Evolutionary conservation across 306 rosid genomes (phyloP), one percentile per base, ranked within the genome.

Genomic region (Inga oerstediana): DNA sequence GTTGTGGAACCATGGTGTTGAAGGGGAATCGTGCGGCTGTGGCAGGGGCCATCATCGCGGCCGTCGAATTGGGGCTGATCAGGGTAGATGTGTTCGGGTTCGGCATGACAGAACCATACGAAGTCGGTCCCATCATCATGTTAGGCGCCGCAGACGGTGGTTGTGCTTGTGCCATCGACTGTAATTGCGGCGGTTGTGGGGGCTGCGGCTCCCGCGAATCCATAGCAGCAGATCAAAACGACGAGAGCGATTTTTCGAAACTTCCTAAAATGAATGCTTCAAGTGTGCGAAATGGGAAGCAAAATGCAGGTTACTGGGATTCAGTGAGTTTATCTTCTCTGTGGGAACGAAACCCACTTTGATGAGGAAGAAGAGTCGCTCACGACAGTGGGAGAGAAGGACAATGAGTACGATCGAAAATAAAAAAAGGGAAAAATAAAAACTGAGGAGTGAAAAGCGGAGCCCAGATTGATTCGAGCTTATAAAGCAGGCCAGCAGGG

Each of bases 1-100:
- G 77, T 22, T 66, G 86, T n/a, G 77, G 80, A 46, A 83, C 76
- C 65, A 79, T 52, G 4, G 97, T n/a, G 84, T 74, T 85, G 79
- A 91, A 93, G 12, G 95, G 99, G 79, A 90, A 95, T 75, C 93
- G 93, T 3, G 83, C 88, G 66, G 85, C 88, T 59, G 91, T 88
- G 69, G 85, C 54, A 8, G 90, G 88, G 3, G 85, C 80, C 79
- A 93, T 76, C 87, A 89, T 88, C 78, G 89, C 62, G 62, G 89
- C 77, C 58, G 62, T 81, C 54, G 83, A 87, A 82, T 89, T 91
- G 68, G 91, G 88, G 85, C 81, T 82, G 83, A 90, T 83, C 86
- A 84, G 72, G 59, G 88, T 16, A 43, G 89, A 80, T 3, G 91
- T 61, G 81, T 70, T 77, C 66, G 54, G 49, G 81, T 76, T 85